Evolutionary conservation across 177 flowering plant genomes (phyloP), one percentile per base, ranked within the genome.

Genomic region (Vitis hybrid): DNA sequence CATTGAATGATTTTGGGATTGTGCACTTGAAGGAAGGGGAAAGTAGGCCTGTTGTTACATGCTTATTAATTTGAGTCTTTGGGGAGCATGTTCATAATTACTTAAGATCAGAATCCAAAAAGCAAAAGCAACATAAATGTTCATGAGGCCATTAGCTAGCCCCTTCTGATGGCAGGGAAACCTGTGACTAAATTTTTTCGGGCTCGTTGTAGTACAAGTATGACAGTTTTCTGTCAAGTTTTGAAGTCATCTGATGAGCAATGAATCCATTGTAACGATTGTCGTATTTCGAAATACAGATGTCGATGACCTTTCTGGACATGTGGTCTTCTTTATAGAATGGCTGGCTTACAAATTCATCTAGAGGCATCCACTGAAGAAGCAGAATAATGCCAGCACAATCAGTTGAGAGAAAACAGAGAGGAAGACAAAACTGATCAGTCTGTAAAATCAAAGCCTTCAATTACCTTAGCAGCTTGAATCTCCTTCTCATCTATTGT

Each of bases 311-410:
- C 78, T 72, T 88, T 76, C 60, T 86, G 35, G 78, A 84, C 94
- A 89, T 85, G 16, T 75, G 76, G 52, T 88, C 97, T 64, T 82
- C 91, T 75, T 80, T 56, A 60, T 79, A 82, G 65, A 72, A 81
- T 11, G 84, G 79, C 66, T 89, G 93, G 8, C 64, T 75, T 1
- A 81, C 50, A 60, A 91, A 79, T 67, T 91, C 93, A 51, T 81
- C 83, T 11, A 89, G 66, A 58, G 82, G 81, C 91, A 91, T 91
- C 97, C 97, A 90, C 94, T 88, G 82, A 35, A 66, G 58, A 60
- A 54, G 46, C 13, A 71, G 32, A 21, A 7, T 7, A 63, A 32
- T 11, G 13, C 24, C 6, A 32, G 12, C 3, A 12, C 13, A 49
- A 10, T 15, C 51, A 46, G 52, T 63, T 46, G 32, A 58, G 30